Base-by-base conservation (phyloP, 2,329 filamentous ascomycete genomes). In the Botrytis paeoniae region DNA sequence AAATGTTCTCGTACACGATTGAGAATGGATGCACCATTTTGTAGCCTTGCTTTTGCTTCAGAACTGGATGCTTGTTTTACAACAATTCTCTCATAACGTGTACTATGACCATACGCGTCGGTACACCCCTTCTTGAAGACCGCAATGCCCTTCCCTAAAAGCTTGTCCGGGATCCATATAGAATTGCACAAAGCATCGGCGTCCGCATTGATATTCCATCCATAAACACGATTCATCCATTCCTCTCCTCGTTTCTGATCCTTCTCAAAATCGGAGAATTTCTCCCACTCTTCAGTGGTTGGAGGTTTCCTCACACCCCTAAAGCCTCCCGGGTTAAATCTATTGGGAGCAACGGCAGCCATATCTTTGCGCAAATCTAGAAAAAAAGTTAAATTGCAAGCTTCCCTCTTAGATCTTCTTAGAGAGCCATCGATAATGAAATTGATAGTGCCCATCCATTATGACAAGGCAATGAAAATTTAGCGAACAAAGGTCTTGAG, bases 101-200 rank as follows among this genome's bases (percentile, higher is more conserved):
- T 0, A 2, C 3, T 7, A 22, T 6, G 9, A n/a, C 2, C 1
- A 1, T 8, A 0, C 3, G 0, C 0, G 0, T 2, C 2, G 1
- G 16, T 1, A 4, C 4, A 0, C 20, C 43, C 22, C 22, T 12
- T 37, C 48, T 39, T 66, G 6, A 66, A 37, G 8, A 66, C 43
- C 1, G 22, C 63, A 37, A 37, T 12, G 16, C 43, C 43, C 22
- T 66, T 66, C 3, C 63, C 32, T 45, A 66, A n/a, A 3, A 51
- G 1, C 10, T 12, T 66, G 20, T 66, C 63, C 10, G 29, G 43
- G 7, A 51, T 20, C 63, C 63, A 66, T 39, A 12, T n/a, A n/a
- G 6, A 18, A 1, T 1, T 4, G 3, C 29, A 5, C 3, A 18
- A 1, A 10, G 2, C 3, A 2, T n/a, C 4, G 14, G 25, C 25